Evolutionary conservation across 257 asterid genomes (phyloP), one percentile per base, ranked within the genome.

Genomic region (Fraxinus cuspidata): DNA sequence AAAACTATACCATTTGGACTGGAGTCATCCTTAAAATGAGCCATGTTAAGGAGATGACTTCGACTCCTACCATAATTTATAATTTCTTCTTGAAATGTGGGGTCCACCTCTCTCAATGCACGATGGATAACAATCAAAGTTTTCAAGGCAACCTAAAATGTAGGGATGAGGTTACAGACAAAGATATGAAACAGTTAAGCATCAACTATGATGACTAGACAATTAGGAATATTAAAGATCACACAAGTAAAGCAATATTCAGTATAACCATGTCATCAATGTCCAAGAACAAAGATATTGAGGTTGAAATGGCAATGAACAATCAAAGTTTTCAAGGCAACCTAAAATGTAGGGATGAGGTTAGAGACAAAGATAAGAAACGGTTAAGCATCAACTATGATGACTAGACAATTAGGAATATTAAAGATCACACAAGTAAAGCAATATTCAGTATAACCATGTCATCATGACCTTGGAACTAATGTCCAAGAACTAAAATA

Each of bases 51-150:
- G 89, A 96, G 86, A 80, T 91, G 99, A 80, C 86, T 80, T 84
- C 88, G 81, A 86, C 93, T 93, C 85, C 95, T 80, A 19, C 97
- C 97, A 83, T 90, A 96, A 75, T 93, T 93, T 78, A 87, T 83
- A 80, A 96, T 84, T 84, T 90, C 98, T 85, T 96, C 98, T 78
- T 92, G 98, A 90, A 96, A 96, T 16, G 97, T 90, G 38, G 97
- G 97, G 84, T 96, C 98, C 73, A 93, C 99, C 83, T 96, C 99
- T 80, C 97, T 83, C 69, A 96, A 80, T 63, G 99, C 99, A 78
- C 99, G 98, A 88, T 96, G 99, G 81, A 96, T 92, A 75, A 96
- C 95, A 51, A 93, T 84, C 87, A 93, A 86, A n/a, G 98, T 96
- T 90, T 96, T 96, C 89, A 96, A 81, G 56, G 99, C 98, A 83